Evolutionary conservation across 2,329 filamentous ascomycete genomes (phyloP), one percentile per base, ranked within the genome.

Genomic region (Plenodomus biglobosus): DNA sequence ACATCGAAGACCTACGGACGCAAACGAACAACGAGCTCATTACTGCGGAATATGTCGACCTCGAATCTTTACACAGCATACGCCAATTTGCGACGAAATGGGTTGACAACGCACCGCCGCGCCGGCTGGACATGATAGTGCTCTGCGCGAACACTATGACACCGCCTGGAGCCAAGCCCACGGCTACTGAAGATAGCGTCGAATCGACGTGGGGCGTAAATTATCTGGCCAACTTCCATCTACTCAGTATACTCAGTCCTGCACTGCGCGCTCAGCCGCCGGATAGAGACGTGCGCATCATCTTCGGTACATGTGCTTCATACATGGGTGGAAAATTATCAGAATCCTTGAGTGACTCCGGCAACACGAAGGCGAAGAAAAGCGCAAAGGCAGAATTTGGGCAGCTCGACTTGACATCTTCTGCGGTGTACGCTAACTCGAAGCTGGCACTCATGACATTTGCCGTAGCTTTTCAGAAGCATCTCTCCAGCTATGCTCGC

Each of bases 201-300:
- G 92, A 97, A 68, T 81, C 86, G 57, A 92, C 88, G 52, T 97
- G 92, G 92, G 90, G 91, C 75, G 79, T 97, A 61, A 99, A 99
- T 69, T 99, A 91, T 71, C 80, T 99, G 34, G 87, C 91, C 55
- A 97, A 96, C 71, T 97, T 96, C 75, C 95, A 99, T 66, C 80
- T 99, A 3, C 80, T 99, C 38, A 89, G 88, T 56, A 95, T 99
- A 22, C 79, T 99, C 30, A 94, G 87, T 60, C 94, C 94, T 0
- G 92, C 94, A 0, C 80, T 99, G 51, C 84, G 90, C 57, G 90
- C 88, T 1, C 94, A 99, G 72, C 94, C 94, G 1, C 85, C 95
- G 46, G 94, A 99, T 70, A 84, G 94, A 62, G 94, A 99, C 70
- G 90, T 99, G 15, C 82, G 94, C 52, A 81, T 99, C 52, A 80